Conservation (phyloP, 2,329 filamentous ascomycete species). For the Chrysoporthe puriensis region DNA sequence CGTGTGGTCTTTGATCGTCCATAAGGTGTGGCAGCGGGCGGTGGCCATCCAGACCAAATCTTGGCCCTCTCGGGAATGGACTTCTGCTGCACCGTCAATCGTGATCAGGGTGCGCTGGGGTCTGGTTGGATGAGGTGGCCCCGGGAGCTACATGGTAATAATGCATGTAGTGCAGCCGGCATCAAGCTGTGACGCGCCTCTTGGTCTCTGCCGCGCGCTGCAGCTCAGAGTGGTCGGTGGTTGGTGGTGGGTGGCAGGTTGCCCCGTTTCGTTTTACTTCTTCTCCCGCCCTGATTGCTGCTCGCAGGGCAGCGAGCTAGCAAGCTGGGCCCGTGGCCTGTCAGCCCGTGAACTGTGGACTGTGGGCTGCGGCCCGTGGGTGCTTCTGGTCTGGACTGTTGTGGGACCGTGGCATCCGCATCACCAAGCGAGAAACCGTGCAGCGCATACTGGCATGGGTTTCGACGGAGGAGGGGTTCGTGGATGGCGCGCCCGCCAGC, state of each 20-base stretch:
- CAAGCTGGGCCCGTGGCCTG: neutral
- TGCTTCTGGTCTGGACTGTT: slow-evolving; percentile 12
- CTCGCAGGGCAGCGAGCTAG: neutral
- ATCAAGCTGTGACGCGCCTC: slow-evolving; percentile 7
- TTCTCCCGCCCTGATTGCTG: neutral
- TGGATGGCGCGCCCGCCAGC: slow-evolving; percentile 5
- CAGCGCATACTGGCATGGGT: neutral
- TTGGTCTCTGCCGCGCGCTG: slow-evolving; percentile 10
- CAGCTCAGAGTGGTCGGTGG: neutral
- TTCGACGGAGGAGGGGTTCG: slow-evolving; percentile 4
- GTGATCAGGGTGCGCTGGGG: neutral
- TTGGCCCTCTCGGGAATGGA: neutral
- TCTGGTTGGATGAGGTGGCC: slow-evolving; percentile 5
- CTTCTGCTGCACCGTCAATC: slow-evolving; percentile 1
- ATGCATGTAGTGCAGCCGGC: neutral
- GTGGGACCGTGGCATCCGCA: slow-evolving; percentile 13
- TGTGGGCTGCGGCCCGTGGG: neutral
- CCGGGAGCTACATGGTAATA: slow-evolving; percentile 1
- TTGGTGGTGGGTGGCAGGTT: neutral
- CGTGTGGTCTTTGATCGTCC: neutral
- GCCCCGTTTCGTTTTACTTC: neutral
- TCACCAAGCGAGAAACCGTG: neutral
- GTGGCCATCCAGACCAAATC: neutral
- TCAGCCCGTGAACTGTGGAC: neutral
- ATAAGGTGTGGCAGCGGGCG: neutral